Evolutionary conservation across 75 land plant genomes (phyloP).

Genomic region (Isoetes taiwanensis): DNA sequence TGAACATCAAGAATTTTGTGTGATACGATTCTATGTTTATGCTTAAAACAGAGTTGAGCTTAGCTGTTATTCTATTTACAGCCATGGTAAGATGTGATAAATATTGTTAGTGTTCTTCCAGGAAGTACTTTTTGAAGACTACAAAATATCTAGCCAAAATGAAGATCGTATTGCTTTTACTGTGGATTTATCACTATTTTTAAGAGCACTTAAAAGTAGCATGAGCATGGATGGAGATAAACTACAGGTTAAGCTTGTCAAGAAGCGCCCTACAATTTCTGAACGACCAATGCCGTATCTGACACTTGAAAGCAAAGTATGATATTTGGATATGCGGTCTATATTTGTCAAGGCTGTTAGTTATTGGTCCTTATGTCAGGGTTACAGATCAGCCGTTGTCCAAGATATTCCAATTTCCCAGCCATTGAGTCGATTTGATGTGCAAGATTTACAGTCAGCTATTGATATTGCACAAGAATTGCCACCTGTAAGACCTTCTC

Average conservation of each 20-base stretch:
- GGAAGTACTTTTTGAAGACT: slow-evolving; percentile 74
- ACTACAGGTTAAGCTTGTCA: slow-evolving; percentile 83
- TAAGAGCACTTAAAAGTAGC: slow-evolving; percentile 73
- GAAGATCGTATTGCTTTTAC: slow-evolving; percentile 82
- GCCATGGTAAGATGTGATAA: background rate
- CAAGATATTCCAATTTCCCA: slow-evolving; percentile 95
- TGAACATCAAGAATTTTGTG: background rate
- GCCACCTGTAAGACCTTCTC: slow-evolving; percentile 33
- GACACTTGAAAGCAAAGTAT: slow-evolving; percentile 66
- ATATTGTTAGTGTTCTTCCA: slow-evolving; percentile 10
- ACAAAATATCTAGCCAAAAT: slow-evolving; percentile 80
- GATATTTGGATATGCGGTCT: background rate
- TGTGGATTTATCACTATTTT: slow-evolving; percentile 57
- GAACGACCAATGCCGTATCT: slow-evolving; percentile 61
- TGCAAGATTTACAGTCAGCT: slow-evolving; percentile 59
- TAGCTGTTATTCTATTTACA: background rate
- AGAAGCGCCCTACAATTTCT: slow-evolving; percentile 60
- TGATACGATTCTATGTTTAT: background rate
- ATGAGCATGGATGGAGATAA: slow-evolving; percentile 40
- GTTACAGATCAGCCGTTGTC: slow-evolving; percentile 66
- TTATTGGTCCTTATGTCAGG: slow-evolving; percentile 22
- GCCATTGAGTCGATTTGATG: slow-evolving; percentile 62
- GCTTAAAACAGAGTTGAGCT: background rate
- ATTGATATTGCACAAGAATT: slow-evolving; percentile 69
- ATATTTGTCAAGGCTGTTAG: slow-evolving; percentile 1